A percentile compares a stretch with the other conserved stretches of the same genome.
Conservation (phyloP, 148 eudicot species). For the Linanthus parryae region DNA sequence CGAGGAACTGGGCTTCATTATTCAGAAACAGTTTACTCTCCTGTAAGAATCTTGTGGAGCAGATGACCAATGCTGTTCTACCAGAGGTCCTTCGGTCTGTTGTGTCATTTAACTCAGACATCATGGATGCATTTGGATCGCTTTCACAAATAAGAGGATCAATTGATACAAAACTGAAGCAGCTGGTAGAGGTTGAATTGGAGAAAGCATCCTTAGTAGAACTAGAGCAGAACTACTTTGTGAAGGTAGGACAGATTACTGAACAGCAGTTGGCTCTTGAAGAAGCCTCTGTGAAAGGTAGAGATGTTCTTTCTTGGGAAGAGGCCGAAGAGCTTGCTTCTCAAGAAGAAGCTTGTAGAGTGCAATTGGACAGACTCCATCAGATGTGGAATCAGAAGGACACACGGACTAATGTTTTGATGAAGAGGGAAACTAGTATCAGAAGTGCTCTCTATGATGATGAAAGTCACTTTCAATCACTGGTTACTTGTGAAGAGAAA, state of each 20-base stretch:
- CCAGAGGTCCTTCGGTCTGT: slow-evolving; percentile 59
- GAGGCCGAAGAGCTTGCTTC: slow-evolving; percentile 99
- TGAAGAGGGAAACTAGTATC: slow-evolving; percentile 57
- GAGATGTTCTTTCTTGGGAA: slow-evolving; percentile 98
- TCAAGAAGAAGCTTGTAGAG: slow-evolving; percentile 97
- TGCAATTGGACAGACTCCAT: slow-evolving; percentile 80
- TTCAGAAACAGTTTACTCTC: slow-evolving; percentile 48
- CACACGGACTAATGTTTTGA: slow-evolving; percentile 48
- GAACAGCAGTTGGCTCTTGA: slow-evolving; percentile 88
- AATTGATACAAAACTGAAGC: slow-evolving; percentile 73
- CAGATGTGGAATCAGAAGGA: slow-evolving; percentile 88
- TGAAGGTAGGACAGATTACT: slow-evolving; percentile 82
- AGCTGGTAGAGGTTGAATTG: slow-evolving; percentile 75
- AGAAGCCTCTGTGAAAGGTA: slow-evolving; percentile 91
- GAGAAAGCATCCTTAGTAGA: slow-evolving; percentile 76
- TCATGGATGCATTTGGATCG: slow-evolving; percentile 84
- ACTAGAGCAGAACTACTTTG: slow-evolving; percentile 79
- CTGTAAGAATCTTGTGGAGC: slow-evolving; percentile 55
- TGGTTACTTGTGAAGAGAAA: slow-evolving; percentile 48
- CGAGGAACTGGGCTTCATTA: slow-evolving; percentile 68
- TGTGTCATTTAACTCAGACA: slow-evolving; percentile 64
- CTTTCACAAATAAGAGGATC: slow-evolving; percentile 75
- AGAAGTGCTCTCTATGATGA: slow-evolving; percentile 44
- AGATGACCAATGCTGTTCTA: slow-evolving; percentile 59
- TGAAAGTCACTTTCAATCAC: slow-evolving; percentile 57